phyloP scores from a whole-genome alignment of 441 rosid species.

The Pelargonium myrrhifolium region DNA sequence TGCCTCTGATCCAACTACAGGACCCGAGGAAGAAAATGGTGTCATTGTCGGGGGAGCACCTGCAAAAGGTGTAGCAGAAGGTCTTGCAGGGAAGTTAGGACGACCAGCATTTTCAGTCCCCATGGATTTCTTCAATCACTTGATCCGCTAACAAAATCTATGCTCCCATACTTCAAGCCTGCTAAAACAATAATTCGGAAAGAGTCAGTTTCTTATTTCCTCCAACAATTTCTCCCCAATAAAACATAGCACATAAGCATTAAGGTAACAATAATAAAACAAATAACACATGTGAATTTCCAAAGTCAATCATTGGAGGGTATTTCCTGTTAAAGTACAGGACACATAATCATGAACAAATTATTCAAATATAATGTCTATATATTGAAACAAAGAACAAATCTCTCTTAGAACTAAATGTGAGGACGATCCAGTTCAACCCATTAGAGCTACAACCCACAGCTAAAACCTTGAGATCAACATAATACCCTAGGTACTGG shows the following conservation, averaged over 20 bases:
- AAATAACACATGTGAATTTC: neutral
- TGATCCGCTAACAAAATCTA: constrained; percentile 17
- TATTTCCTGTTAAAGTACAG: neutral
- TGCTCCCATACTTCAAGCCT: constrained; percentile 34
- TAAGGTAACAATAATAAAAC: neutral
- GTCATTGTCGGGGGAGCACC: constrained; percentile 49
- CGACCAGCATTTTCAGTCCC: constrained; percentile 66
- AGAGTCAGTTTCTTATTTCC: neutral
- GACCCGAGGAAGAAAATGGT: constrained; percentile 56
- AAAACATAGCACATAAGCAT: neutral
- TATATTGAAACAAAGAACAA: neutral
- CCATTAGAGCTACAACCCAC: neutral
- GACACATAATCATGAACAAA: neutral
- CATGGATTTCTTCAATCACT: constrained; percentile 34
- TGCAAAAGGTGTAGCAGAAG: constrained; percentile 54
- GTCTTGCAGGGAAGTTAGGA: constrained; percentile 50
- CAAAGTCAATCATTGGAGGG: neutral
- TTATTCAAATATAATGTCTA: neutral
- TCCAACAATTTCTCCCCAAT: neutral
- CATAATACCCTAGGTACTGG: neutral
- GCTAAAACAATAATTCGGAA: constrained; percentile 21
- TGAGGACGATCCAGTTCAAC: neutral
- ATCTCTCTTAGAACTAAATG: too few species aligned
- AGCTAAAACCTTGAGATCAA: neutral
- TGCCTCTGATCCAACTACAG: constrained; percentile 38